phyloP scores from a whole-genome alignment of 108 stramenopile genomes.

The Cylindrotheca fusiformis region DNA sequence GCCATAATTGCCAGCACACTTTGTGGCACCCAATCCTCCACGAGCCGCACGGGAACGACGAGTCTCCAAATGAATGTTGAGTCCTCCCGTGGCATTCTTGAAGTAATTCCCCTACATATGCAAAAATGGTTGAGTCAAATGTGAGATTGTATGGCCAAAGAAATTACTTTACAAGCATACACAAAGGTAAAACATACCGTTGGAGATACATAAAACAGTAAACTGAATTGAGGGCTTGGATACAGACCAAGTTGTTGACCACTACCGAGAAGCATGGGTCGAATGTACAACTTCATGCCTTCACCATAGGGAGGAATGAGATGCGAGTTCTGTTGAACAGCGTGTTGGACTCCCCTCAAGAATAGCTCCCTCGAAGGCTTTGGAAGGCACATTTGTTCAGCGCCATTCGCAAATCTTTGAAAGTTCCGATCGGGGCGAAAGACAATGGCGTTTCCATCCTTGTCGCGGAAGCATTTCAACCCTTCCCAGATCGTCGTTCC shows the following conservation, averaged over 20 bases:
- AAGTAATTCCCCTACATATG: slow-evolving; percentile 79
- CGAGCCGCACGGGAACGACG: slow-evolving; percentile 65
- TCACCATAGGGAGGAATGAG: slow-evolving; percentile 72
- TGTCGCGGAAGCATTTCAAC: slow-evolving; percentile 69
- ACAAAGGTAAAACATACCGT: slow-evolving; percentile 29
- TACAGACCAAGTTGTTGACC: slow-evolving; percentile 79
- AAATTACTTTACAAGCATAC: not conserved
- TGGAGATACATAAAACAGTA: slow-evolving; percentile 77
- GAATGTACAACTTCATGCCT: slow-evolving; percentile 77
- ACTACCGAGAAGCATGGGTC: slow-evolving; percentile 62
- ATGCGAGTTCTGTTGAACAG: slow-evolving; percentile 54
- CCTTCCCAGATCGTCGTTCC: slow-evolving; percentile 88
- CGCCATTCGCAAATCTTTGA: slow-evolving; percentile 58
- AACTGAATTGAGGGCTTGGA: slow-evolving; percentile 57
- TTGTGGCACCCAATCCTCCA: slow-evolving; percentile 71
- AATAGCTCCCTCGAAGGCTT: slow-evolving; percentile 60
- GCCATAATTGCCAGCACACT: slow-evolving; percentile 81
- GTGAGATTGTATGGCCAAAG: no score
- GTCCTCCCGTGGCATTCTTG: slow-evolving; percentile 50
- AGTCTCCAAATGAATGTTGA: slow-evolving; percentile 80
- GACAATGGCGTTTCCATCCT: slow-evolving; percentile 53
- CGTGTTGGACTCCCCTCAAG: slow-evolving; percentile 65
- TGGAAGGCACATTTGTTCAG: slow-evolving; percentile 72
- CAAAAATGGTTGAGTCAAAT: no score
- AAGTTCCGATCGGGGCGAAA: slow-evolving; percentile 82